Evolutionary conservation across 2,329 filamentous ascomycete species (phyloP).

Genomic region (Trichoderma sp.): DNA sequence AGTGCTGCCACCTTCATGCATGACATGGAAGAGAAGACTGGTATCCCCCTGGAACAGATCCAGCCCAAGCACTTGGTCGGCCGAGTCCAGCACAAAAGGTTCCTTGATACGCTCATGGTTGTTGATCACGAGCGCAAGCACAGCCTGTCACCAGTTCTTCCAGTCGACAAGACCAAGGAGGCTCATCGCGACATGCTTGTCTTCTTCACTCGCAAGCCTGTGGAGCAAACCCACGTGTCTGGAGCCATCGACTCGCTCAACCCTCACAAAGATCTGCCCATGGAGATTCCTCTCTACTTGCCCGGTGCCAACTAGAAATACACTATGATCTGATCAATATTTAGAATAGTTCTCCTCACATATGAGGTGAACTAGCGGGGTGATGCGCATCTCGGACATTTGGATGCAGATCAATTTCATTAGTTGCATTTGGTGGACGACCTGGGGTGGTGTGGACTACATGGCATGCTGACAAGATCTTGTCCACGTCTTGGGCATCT

Average conservation of each 20-base stretch:
- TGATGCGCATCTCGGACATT: not conserved
- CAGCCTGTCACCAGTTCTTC: slow-evolving; percentile 27
- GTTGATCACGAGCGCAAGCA: slow-evolving; percentile 31
- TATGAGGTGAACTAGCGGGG: not conserved
- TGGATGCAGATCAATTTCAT: not conserved
- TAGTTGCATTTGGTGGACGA: not conserved
- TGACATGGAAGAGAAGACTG: slow-evolving; percentile 27
- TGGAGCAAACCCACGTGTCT: slow-evolving; percentile 25
- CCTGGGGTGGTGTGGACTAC: not conserved
- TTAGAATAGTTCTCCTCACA: not conserved
- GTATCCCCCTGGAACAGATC: slow-evolving; percentile 24
- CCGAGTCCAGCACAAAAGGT: slow-evolving; percentile 27
- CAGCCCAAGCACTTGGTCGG: slow-evolving; percentile 24
- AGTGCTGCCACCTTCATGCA: slow-evolving; percentile 33
- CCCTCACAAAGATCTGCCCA: slow-evolving; percentile 26
- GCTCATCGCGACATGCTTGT: slow-evolving; percentile 32
- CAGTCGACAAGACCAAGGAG: slow-evolving; percentile 24
- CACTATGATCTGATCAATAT: not conserved
- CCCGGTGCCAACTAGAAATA: slow-evolving; percentile 17
- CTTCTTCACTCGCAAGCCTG: slow-evolving; percentile 31
- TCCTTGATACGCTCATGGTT: slow-evolving; percentile 30
- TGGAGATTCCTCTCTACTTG: slow-evolving; percentile 29
- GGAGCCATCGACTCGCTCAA: slow-evolving; percentile 27
- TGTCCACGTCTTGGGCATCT: not conserved
- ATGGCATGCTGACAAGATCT: not conserved